Evolutionary conservation across 305 asterid genomes (phyloP).

Genomic region (Rubia peregrina): DNA sequence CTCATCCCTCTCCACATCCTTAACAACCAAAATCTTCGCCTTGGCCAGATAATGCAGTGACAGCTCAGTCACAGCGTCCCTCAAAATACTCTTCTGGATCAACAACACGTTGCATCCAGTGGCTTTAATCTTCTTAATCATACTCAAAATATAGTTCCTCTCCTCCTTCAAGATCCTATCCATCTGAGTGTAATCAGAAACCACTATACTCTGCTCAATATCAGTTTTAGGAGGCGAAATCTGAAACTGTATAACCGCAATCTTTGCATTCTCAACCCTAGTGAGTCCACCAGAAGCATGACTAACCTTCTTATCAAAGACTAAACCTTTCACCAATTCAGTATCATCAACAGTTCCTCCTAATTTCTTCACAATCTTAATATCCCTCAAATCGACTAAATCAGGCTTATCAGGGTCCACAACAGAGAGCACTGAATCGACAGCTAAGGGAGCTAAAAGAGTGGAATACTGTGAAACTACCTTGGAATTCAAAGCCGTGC

Average conservation of each 20-base stretch:
- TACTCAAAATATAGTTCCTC: conserved; percentile 83
- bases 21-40: conserved; percentile 85
- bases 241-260: conserved; percentile 88
- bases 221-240: conserved; percentile 96
- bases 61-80: conserved; percentile 95
- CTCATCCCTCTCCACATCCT: conserved; percentile 96
- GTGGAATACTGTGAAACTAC: conserved; percentile 93
- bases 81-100: conserved; percentile 97
- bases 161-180: conserved; percentile 98
- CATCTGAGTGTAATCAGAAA: conserved; percentile 96
- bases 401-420: conserved; percentile 88
- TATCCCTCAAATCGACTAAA: conserved; percentile 79
- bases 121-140: conserved; percentile 92
- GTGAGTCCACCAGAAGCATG: conserved; percentile 92
- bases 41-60: conserved; percentile 86
- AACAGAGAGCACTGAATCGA: conserved; percentile 82
- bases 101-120: conserved; percentile 84
- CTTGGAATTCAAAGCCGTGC: conserved; percentile 80
- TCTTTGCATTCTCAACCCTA: conserved; percentile 80
- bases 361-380: conserved; percentile 75
- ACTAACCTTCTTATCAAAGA: conserved; percentile 93
- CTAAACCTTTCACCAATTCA: conserved; percentile 69
- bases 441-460: conserved; percentile 91
- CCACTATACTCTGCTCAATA: conserved; percentile 92
- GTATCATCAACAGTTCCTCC: conserved; percentile 98